Evolutionary conservation across 257 asterid species (phyloP).

Genomic region (Nicotiana obtusifolia): DNA sequence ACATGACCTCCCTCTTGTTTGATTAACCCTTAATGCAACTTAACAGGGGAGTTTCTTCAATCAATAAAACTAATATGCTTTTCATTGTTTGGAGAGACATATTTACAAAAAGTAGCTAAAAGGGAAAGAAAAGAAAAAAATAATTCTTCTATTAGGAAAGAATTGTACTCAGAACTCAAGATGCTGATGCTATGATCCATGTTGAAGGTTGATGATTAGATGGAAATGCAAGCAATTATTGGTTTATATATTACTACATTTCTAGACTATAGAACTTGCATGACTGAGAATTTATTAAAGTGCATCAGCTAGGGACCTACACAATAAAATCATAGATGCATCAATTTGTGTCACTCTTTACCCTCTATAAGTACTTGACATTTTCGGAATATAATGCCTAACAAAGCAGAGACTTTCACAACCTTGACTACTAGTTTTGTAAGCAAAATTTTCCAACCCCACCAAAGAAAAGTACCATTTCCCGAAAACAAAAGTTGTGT

Average conservation of each 20-base stretch:
- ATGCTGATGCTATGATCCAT: slow-evolving; percentile 1
- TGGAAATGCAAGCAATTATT: neutral
- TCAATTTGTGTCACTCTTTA: neutral
- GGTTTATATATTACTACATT: neutral
- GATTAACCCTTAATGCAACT: neutral
- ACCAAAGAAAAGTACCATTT: neutral
- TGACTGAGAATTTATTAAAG: slow-evolving; percentile 26
- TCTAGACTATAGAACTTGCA: slow-evolving; percentile 21
- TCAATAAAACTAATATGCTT: neutral
- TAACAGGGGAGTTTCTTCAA: neutral
- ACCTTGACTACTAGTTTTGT: neutral
- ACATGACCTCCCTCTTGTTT: neutral
- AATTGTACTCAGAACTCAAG: neutral
- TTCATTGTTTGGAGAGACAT: neutral
- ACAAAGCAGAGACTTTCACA: slow-evolving; percentile 5
- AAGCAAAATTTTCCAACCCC: neutral
- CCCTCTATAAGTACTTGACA: slow-evolving; percentile 47
- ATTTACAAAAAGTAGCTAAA: neutral
- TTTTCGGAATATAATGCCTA: slow-evolving; percentile 19
- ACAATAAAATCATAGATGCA: slow-evolving; percentile 13
- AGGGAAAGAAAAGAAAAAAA: neutral
- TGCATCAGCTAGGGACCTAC: slow-evolving; percentile 23
- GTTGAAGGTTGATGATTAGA: slow-evolving; percentile 11
- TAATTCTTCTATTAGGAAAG: neutral
- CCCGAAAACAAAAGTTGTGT: neutral